Conservation (phyloP, 2,329 filamentous ascomycete genomes). For the Aspergillus sclerotialis region DNA sequence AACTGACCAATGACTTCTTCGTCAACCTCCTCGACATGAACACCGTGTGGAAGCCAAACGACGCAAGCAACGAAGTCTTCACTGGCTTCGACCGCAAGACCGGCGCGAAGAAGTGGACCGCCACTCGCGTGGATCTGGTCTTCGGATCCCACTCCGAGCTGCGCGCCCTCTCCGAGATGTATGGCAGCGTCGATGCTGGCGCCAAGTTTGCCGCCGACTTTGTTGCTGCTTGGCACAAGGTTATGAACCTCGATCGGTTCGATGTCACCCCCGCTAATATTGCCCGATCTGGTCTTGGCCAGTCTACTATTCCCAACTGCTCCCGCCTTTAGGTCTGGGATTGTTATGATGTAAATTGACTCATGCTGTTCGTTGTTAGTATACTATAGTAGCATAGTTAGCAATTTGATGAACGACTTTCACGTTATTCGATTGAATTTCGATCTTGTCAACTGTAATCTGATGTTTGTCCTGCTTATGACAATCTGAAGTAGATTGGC, state of each 20-base stretch:
- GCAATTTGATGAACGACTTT: too few relatives aligned
- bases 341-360: too few relatives aligned
- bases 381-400: too few relatives aligned
- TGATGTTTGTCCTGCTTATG: too few relatives aligned
- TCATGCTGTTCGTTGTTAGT: too few relatives aligned
- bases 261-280: too few relatives aligned
- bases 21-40: conserved; percentile 66
- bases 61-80: conserved; percentile 50
- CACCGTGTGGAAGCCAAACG: conserved; percentile 57
- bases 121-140: conserved; percentile 61
- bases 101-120: conserved; percentile 61
- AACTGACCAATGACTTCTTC: conserved; percentile 75
- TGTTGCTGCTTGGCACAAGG: conserved; percentile 64
- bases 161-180: conserved; percentile 63
- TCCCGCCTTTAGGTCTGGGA: too few relatives aligned
- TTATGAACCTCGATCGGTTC: conserved; percentile 67
- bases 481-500: too few relatives aligned
- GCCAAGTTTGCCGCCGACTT: conserved; percentile 67
- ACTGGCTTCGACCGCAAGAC: conserved; percentile 60
- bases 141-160: conserved; percentile 70
- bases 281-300: too few relatives aligned
- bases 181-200: conserved; percentile 53
- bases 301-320: too few relatives aligned
- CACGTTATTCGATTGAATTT: too few relatives aligned
- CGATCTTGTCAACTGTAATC: too few relatives aligned